Base-by-base conservation (phyloP, 176 grass and related monocot genomes). In the Aegilops tauschii region DNA sequence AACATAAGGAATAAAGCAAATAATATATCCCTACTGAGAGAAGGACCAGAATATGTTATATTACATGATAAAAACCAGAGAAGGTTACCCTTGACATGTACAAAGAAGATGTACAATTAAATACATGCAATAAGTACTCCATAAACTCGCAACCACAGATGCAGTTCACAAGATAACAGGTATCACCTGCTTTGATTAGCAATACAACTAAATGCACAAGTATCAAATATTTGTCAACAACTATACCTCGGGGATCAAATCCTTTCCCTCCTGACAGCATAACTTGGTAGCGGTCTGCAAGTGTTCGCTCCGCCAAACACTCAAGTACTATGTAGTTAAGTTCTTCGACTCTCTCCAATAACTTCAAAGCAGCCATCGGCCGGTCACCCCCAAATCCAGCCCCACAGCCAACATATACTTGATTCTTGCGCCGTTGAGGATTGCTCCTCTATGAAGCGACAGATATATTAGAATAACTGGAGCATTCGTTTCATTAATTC, bases 311-410 rank as follows among this genome's bases (percentile, higher is more conserved):
- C 1, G 93, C 96, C 85, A 98, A 87, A 89, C 96, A 98, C 78
- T 98, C 93, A 8, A 98, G 87, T 30, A 98, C 90, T 76, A 98
- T 82, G 73, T 98, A 98, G 61, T 98, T 91, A 78, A 98, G 86
- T 86, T 98, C 90, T 61, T 88, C 62, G 30, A 98, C 92, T 79
- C 64, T 83, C 86, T 92, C 20, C 64, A 98, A 87, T 54, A 96
- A 84, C 62, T 94, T 98, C 32, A 92, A 86, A 84, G 96, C 93
- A 31, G 90, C 93, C 79, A 80, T 73, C 17, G 84, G 84, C 77
- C 96, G 86, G 70, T 98, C 93, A 64, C 96, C 96, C 6, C 88
- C 91, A 91, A 98, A 98, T 25, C 96, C 96, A 59, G 96, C 96
- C 36, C 96, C 96, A 69, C 96, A 98, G 50, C 90, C 96, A 76